A percentile compares a stretch with the other conserved stretches of the same genome.
phyloP scores from a whole-genome alignment of 176 grass and related monocot species.

The Ensete glaucum region DNA sequence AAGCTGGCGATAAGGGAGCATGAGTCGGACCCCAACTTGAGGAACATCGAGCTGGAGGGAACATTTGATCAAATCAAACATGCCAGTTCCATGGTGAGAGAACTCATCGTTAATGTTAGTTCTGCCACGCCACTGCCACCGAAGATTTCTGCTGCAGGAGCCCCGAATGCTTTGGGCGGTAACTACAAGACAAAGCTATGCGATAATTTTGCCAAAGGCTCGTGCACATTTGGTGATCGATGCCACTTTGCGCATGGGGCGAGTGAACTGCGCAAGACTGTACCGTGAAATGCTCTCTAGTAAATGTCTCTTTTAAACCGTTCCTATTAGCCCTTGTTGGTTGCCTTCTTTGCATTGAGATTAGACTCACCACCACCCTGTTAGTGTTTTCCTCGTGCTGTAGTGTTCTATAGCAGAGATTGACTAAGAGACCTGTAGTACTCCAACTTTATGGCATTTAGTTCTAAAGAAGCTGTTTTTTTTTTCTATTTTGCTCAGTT shows the following conservation, averaged over 20 bases:
- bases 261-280: slow-evolving; percentile 45
- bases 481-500: too few relatives aligned
- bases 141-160: slow-evolving; percentile 19
- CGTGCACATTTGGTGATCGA: slow-evolving; percentile 55
- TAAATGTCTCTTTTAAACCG: background rate
- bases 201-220: slow-evolving; percentile 58
- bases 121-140: background rate
- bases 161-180: slow-evolving; percentile 20
- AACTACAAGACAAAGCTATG: slow-evolving; percentile 85
- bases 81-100: slow-evolving; percentile 59
- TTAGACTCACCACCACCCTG: too few relatives aligned
- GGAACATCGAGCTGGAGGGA: slow-evolving; percentile 82
- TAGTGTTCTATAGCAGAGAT: too few relatives aligned
- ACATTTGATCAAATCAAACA: slow-evolving; percentile 87
- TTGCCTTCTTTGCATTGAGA: too few relatives aligned
- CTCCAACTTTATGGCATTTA: too few relatives aligned
- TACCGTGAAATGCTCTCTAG: slow-evolving; percentile 13
- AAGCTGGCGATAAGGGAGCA: slow-evolving; percentile 71
- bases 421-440: too few relatives aligned
- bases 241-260: slow-evolving; percentile 76
- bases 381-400: too few relatives aligned
- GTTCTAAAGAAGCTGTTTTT: too few relatives aligned
- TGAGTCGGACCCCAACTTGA: slow-evolving; percentile 55
- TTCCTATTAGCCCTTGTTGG: background rate
- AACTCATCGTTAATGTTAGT: slow-evolving; percentile 58